Evolutionary conservation across 371 early-diverging fungal genomes (phyloP).

Genomic region (Synchytrium microbalum): DNA sequence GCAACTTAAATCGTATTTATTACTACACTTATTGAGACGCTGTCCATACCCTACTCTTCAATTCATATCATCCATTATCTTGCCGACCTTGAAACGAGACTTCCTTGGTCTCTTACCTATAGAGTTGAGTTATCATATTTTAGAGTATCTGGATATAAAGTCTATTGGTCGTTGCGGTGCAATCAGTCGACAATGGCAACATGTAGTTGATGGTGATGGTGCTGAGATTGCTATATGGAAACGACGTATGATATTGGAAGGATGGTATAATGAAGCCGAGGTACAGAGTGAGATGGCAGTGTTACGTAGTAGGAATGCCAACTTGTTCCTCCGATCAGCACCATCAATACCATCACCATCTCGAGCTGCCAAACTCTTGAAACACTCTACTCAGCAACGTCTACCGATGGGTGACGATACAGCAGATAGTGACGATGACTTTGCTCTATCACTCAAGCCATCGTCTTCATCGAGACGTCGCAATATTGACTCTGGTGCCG

Average conservation of each 20-base stretch:
- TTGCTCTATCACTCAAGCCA: background rate
- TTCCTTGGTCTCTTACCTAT: conserved; percentile 74
- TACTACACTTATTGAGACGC: conserved; percentile 66
- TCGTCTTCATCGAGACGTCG: background rate
- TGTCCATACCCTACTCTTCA: conserved; percentile 65
- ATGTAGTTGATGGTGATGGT: conserved; percentile 65
- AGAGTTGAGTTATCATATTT: conserved; percentile 64
- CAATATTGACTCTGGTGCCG: background rate
- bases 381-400: background rate
- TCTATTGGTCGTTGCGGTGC: conserved; percentile 68
- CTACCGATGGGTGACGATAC: background rate
- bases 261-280: conserved; percentile 42
- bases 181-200: conserved; percentile 66
- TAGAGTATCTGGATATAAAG: conserved; percentile 66
- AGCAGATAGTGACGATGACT: conserved; percentile 3
- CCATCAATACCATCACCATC: background rate
- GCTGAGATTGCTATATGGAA: conserved; percentile 48
- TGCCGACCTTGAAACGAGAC: conserved; percentile 76
- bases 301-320: background rate
- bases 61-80: conserved; percentile 63
- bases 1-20: conserved; percentile 60
- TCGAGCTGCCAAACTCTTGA: background rate
- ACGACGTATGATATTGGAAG: conserved; percentile 29
- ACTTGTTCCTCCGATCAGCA: background rate
- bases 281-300: conserved; percentile 16